Conservation (phyloP, 192 early-diverging fungal genomes). For the Phlyctochytrium planicorne region DNA sequence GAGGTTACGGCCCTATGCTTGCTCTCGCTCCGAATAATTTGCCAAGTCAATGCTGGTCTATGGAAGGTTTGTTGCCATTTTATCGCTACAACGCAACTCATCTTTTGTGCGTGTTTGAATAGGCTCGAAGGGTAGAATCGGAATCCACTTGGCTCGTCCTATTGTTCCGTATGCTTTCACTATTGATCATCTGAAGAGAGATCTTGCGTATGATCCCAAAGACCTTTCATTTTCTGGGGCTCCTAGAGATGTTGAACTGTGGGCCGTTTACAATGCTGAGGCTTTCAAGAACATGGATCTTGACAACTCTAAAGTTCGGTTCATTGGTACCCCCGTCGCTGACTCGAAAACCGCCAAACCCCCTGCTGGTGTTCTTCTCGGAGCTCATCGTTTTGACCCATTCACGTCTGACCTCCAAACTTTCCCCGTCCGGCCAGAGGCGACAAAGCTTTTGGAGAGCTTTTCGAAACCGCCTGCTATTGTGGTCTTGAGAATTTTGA, state of each 20-base stretch:
- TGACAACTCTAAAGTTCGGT: conserved; percentile 9
- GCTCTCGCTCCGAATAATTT: conserved; percentile 13
- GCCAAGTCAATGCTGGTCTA: conserved; percentile 34
- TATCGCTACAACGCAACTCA: neutral
- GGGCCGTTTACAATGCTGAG: conserved; percentile 25
- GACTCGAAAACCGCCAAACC: neutral
- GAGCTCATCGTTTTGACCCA: conserved; percentile 18
- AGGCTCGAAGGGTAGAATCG: conserved; percentile 33
- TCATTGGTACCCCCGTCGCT: neutral
- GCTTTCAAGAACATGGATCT: conserved; percentile 18
- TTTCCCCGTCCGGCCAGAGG: conserved; percentile 8
- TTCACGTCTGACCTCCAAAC: conserved; percentile 9
- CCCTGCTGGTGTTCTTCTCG: conserved; percentile 13
- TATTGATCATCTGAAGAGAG: conserved; percentile 22
- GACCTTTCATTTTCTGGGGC: conserved; percentile 10
- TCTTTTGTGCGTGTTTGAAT: neutral
- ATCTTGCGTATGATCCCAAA: neutral
- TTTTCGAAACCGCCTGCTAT: neutral
- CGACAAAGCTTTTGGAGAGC: conserved; percentile 1
- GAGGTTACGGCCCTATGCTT: conserved; percentile 12
- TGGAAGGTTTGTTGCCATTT: conserved; percentile 22
- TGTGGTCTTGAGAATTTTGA: conserved; percentile 27
- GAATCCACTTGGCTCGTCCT: conserved; percentile 23
- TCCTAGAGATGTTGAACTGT: conserved; percentile 38
- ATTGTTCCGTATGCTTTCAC: conserved; percentile 37